phyloP scores from a whole-genome alignment of 2,329 filamentous ascomycete species.

The Dothistroma pini region DNA sequence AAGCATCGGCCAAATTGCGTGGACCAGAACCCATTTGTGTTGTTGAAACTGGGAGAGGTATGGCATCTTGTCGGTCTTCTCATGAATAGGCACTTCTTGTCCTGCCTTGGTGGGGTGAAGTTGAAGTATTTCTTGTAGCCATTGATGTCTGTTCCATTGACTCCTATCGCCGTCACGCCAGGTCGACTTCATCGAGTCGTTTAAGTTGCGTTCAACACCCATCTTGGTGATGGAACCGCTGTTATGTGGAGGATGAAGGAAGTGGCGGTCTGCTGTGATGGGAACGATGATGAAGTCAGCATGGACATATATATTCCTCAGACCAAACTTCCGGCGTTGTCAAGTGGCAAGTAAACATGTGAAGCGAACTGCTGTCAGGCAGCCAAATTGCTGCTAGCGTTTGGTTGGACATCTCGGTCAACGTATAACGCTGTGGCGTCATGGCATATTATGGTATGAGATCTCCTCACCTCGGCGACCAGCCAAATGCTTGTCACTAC shows the following conservation, averaged over 20 bases:
- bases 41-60: slow-evolving; percentile 37
- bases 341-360: slow-evolving; percentile 5
- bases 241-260: not conserved
- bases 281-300: not conserved
- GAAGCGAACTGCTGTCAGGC: slow-evolving; percentile 2
- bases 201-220: slow-evolving; percentile 5
- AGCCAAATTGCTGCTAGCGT: slow-evolving; percentile 4
- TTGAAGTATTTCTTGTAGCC: slow-evolving; percentile 15
- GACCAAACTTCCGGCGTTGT: slow-evolving; percentile 1
- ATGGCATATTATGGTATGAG: not conserved
- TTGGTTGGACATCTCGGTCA: not conserved
- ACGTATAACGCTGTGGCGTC: not conserved
- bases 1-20: slow-evolving; percentile 38
- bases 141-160: slow-evolving; percentile 18
- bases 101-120: slow-evolving; percentile 24
- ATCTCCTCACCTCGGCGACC: not conserved
- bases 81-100: slow-evolving; percentile 37
- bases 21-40: slow-evolving; percentile 41
- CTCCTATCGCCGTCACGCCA: slow-evolving; percentile 18
- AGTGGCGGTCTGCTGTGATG: not conserved
- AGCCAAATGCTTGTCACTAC: not conserved
- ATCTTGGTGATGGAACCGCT: not conserved
- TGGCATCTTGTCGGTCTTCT: slow-evolving; percentile 43
- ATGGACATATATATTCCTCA: slow-evolving; percentile 3
- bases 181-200: slow-evolving; percentile 25